Evolutionary conservation across 2,329 filamentous ascomycete genomes (phyloP), one percentile per base, ranked within the genome.

Genomic region (Xylariaceae sp.): DNA sequence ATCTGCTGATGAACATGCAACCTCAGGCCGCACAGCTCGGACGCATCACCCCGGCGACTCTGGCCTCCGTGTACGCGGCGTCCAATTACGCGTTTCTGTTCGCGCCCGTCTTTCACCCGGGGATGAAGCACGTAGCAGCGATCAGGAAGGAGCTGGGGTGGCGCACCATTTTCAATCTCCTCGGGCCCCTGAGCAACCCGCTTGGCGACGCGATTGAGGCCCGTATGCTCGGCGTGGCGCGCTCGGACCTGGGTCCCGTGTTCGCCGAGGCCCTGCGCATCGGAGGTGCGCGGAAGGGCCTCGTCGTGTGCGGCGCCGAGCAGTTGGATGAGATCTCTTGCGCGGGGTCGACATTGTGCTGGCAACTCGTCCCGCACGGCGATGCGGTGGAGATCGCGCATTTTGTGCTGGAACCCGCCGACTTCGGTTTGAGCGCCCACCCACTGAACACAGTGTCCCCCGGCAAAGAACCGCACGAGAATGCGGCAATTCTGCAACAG

Each of bases 41-140:
- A 48, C 88, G 89, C 42, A 84, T 97, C 60, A 88, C 82, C 14
- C 89, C 93, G 1, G 74, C 80, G 42, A 91, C 88, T 45, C 80
- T 98, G 46, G 75, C 83, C 49, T 73, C 81, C 53, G 85, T 97
- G 56, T 97, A 97, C 77, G 80, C 84, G 47, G 78, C 81, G 55
- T 90, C 89, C 60, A 97, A 96, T 77, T 99, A 98, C 77, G 89
- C 89, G 61, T 99, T 99, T 76, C 83, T 99, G 26, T 98, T 95
- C 71, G 95, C 95, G 0, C 93, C 95, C 40, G 90, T 95, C 64
- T 99, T 97, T 81, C 95, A 99, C 76, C 91, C 92, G 0, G 93
- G 92, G 46, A 97, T 98, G 89, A 88, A 86, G 71, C 88, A 93
- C 73, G 92, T 95, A 40, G 91, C 92, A 3, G 86, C 89, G 1